These are phyloP conservation scores for Lagenaria siceraria DNA, from an alignment of 306 rosid genomes.

Conservation along the genomic window DNA sequence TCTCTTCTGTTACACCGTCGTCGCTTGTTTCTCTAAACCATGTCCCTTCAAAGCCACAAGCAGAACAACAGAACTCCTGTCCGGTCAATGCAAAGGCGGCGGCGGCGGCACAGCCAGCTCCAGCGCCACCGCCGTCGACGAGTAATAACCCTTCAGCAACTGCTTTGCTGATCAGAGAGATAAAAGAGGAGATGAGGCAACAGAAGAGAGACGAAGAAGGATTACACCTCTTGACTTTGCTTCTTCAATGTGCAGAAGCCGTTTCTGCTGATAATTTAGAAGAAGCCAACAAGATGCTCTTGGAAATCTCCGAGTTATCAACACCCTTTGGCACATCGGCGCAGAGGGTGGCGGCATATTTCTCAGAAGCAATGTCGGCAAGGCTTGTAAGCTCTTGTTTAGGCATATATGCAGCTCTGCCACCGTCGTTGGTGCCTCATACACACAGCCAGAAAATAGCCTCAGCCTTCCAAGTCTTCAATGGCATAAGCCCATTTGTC, in stretches of 20 bases:
- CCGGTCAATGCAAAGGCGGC: background rate
- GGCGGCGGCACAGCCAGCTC: background rate
- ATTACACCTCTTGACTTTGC: constrained; percentile 64
- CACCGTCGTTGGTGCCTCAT: constrained; percentile 24
- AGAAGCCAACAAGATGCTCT: constrained; percentile 68
- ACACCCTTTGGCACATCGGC: constrained; percentile 93
- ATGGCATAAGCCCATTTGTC: constrained; percentile 86
- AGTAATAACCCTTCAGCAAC: background rate
- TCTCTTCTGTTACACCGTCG: background rate
- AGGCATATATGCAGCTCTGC: constrained; percentile 69
- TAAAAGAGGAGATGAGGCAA: constrained; percentile 60
- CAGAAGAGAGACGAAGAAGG: constrained; percentile 86
- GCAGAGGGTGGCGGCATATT: constrained; percentile 90
- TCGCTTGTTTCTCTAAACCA: constrained; percentile 12
- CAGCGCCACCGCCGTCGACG: background rate
- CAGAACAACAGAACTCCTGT: constrained; percentile 20
- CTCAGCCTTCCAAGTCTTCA: constrained; percentile 94
- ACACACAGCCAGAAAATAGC: constrained; percentile 66
- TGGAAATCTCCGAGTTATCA: constrained; percentile 75
- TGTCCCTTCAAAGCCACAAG: constrained; percentile 4
- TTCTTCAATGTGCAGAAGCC: constrained; percentile 91
- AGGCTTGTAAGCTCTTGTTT: constrained; percentile 81
- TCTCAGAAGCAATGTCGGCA: constrained; percentile 96
- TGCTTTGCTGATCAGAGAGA: constrained; percentile 29
- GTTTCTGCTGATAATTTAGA: constrained; percentile 79